Percentiles rank a stretch among this genome's conserved stretches.
phyloP scores from a whole-genome alignment of 352 stramenopile genomes.

The Phytophthora crassamura region DNA sequence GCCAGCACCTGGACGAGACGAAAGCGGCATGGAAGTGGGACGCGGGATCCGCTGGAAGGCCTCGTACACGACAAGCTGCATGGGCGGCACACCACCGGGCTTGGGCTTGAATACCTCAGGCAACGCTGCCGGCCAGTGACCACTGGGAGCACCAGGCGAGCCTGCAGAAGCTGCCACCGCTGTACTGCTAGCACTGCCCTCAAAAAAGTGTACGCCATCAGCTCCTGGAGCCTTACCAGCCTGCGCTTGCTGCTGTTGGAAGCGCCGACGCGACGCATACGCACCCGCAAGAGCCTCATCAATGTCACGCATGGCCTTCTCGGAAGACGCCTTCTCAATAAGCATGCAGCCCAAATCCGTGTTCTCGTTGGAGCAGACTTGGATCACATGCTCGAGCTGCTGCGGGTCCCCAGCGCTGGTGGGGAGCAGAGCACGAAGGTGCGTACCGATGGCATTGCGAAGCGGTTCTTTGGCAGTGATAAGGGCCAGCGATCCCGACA shows the following conservation, averaged over 20 bases:
- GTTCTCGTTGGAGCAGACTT: conserved; percentile 98
- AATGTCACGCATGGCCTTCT: conserved; percentile 98
- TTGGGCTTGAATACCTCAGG: conserved; percentile 96
- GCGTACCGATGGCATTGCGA: conserved; percentile 96
- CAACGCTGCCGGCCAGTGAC: conserved; percentile 76
- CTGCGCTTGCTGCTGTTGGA: conserved; percentile 84
- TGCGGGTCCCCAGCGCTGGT: conserved; percentile 86
- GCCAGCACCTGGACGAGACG: conserved; percentile 49
- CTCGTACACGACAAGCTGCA: conserved; percentile 98
- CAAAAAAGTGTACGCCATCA: conserved; percentile 79
- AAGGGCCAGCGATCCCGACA: conserved; percentile 97
- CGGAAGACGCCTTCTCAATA: conserved; percentile 99
- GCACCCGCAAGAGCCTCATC: conserved; percentile 93
- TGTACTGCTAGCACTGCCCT: conserved; percentile 54
- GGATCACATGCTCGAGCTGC: conserved; percentile 97
- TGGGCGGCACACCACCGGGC: conserved; percentile 88
- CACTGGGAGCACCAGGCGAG: conserved; percentile 46
- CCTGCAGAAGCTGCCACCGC: conserved; percentile 35
- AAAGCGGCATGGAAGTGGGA: conserved; percentile 88
- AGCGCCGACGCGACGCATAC: conserved; percentile 85
- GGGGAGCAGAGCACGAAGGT: conserved; percentile 94
- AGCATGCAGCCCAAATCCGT: conserved; percentile 99
- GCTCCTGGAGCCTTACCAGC: conserved; percentile 73
- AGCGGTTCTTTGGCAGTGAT: conserved; percentile 98
- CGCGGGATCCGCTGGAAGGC: conserved; percentile 96